These are phyloP conservation scores for Fonsecaea monophora DNA, from an alignment of 2,329 filamentous ascomycete species.

Conservation along the genomic window DNA sequence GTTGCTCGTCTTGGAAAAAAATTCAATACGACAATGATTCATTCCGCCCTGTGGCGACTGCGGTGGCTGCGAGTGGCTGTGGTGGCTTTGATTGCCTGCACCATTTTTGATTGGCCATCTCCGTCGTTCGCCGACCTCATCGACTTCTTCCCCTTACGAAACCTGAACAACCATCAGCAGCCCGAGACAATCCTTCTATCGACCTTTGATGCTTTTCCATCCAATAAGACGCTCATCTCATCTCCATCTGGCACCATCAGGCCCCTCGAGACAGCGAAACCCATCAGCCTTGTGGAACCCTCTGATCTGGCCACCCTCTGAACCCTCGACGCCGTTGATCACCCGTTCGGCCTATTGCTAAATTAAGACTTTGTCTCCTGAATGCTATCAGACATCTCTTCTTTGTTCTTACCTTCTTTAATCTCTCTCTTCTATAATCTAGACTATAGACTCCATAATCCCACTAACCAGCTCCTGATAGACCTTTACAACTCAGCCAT, in stretches of 20 bases:
- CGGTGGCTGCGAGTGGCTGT: background rate
- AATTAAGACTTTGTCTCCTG: constrained; percentile 21
- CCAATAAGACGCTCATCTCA: background rate
- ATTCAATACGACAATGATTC: background rate
- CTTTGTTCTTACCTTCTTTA: background rate
- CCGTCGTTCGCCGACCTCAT: background rate
- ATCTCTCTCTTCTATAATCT: background rate
- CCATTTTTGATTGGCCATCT: background rate
- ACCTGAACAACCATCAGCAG: background rate
- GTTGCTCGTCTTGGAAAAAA: background rate
- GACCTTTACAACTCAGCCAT: background rate
- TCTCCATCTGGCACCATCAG: background rate
- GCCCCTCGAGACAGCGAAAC: constrained; percentile 7
- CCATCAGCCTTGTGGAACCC: constrained; percentile 32
- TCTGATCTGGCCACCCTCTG: background rate
- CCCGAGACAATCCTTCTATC: background rate
- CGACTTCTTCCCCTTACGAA: background rate
- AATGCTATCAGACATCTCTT: background rate
- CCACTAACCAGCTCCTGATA: background rate
- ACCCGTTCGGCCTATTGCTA: constrained; percentile 23
- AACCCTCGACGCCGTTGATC: constrained; percentile 9
- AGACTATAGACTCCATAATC: background rate
- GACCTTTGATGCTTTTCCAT: constrained; percentile 7
- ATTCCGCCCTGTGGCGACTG: background rate
- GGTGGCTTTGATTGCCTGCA: too few species aligned